A percentile compares a stretch with the other conserved stretches of the same genome.
These are phyloP conservation scores for Stentor coeruleus DNA, from an alignment of 73 alveolate species.

Conservation along the genomic window DNA sequence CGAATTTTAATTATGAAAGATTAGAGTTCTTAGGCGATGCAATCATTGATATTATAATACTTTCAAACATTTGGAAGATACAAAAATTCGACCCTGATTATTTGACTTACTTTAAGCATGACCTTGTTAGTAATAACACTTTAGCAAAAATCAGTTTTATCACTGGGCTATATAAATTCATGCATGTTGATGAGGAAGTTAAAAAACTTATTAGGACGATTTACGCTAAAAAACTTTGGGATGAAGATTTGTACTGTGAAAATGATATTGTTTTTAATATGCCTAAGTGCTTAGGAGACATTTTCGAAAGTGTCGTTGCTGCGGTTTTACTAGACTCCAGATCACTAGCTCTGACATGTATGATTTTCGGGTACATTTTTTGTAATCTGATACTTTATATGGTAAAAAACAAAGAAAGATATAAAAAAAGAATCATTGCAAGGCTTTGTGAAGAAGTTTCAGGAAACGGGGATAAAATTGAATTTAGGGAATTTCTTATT, in stretches of 20 bases:
- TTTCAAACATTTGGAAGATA: neutral
- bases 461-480: neutral
- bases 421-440: neutral
- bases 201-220: neutral
- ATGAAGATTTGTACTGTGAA: neutral
- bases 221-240: neutral
- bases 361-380: neutral
- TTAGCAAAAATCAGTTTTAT: neutral
- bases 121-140: neutral
- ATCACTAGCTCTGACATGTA: neutral
- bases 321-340: neutral
- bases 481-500: neutral
- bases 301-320: neutral
- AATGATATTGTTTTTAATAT: neutral
- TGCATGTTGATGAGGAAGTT: neutral
- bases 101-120: neutral
- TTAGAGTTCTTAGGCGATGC: conserved; percentile 12
- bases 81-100: neutral
- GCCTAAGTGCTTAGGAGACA: conserved; percentile 14
- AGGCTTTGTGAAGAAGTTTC: neutral
- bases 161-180: neutral
- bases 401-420: neutral
- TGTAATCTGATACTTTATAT: neutral
- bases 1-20: neutral
- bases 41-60: neutral